These are phyloP conservation scores for Globisporangium splendens DNA, from an alignment of 352 stramenopile species.

Conservation along the genomic window DNA sequence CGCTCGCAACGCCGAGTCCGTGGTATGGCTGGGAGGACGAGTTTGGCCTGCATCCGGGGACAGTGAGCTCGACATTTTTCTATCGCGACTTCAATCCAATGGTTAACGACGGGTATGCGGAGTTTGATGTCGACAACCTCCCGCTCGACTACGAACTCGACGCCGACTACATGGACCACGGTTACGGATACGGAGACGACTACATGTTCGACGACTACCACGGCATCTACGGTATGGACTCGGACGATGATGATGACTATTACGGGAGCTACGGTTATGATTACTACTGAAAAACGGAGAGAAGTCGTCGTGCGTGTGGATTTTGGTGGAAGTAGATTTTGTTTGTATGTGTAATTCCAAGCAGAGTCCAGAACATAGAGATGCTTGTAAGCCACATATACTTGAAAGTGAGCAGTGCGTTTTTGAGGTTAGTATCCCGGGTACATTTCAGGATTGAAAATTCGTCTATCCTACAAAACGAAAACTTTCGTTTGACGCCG, in stretches of 20 bases:
- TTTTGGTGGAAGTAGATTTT: no score
- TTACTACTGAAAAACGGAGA: slow-evolving; percentile 15
- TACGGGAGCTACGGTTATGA: slow-evolving; percentile 20
- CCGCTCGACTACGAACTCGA: slow-evolving; percentile 35
- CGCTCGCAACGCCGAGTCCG: slow-evolving; percentile 20
- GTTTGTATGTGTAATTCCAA: no score
- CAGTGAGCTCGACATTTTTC: slow-evolving; percentile 16
- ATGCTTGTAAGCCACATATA: no score
- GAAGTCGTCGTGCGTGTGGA: no score
- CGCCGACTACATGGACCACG: slow-evolving; percentile 25
- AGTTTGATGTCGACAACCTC: slow-evolving; percentile 28
- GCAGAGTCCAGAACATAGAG: no score
- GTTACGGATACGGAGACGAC: slow-evolving; percentile 14
- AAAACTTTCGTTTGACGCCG: no score
- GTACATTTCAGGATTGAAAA: no score
- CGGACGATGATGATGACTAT: slow-evolving; percentile 15
- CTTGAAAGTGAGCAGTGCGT: no score
- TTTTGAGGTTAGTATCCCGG: no score
- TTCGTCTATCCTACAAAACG: no score
- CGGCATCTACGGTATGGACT: slow-evolving; percentile 2
- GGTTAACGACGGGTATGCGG: slow-evolving; percentile 3
- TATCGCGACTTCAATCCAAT: slow-evolving; percentile 6
- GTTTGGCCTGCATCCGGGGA: slow-evolving; percentile 1
- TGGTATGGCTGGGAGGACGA: slow-evolving; percentile 45
- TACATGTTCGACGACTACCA: slow-evolving; percentile 11